Evolutionary conservation across 495 filamentous ascomycete genomes (phyloP).

Genomic region (Aspergillus ostianus): DNA sequence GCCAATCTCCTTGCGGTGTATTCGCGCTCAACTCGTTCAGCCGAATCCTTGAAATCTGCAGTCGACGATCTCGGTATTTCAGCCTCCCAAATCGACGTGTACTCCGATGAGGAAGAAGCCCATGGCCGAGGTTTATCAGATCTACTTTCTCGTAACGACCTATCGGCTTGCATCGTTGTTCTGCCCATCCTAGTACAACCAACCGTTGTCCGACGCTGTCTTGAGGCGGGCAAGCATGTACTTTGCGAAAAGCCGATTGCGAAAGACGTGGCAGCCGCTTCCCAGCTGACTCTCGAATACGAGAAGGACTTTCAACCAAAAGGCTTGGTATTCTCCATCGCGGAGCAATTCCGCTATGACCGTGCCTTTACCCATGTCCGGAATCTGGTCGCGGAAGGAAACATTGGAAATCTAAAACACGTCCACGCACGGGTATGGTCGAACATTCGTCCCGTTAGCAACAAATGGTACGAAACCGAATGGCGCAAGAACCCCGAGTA

Average conservation of each 20-base stretch:
- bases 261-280: slow-evolving; percentile 52
- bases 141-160: slow-evolving; percentile 26
- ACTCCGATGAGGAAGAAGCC: slow-evolving; percentile 14
- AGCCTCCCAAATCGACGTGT: slow-evolving; percentile 16
- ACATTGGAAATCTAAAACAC: neutral
- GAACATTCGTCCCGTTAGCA: slow-evolving; percentile 26
- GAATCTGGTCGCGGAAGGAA: neutral
- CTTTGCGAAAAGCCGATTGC: slow-evolving; percentile 66
- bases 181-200: slow-evolving; percentile 25
- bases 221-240: slow-evolving; percentile 29
- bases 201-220: slow-evolving; percentile 14
- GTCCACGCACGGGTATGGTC: slow-evolving; percentile 1
- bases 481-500: slow-evolving; percentile 67
- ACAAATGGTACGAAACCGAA: slow-evolving; percentile 12
- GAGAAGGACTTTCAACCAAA: slow-evolving; percentile 31
- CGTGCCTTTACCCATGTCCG: slow-evolving; percentile 23
- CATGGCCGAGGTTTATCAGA: slow-evolving; percentile 10
- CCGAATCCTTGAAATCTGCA: slow-evolving; percentile 6
- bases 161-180: slow-evolving; percentile 23
- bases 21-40: slow-evolving; percentile 22
- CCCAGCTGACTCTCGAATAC: slow-evolving; percentile 52
- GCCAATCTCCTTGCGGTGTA: slow-evolving; percentile 28
- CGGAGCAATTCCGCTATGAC: slow-evolving; percentile 69
- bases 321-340: slow-evolving; percentile 47
- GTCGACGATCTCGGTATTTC: slow-evolving; percentile 7